A percentile compares a stretch with the other conserved stretches of the same genome.
Conservation (phyloP, 2,329 filamentous ascomycete species). For the Fusarium sambucinum region DNA sequence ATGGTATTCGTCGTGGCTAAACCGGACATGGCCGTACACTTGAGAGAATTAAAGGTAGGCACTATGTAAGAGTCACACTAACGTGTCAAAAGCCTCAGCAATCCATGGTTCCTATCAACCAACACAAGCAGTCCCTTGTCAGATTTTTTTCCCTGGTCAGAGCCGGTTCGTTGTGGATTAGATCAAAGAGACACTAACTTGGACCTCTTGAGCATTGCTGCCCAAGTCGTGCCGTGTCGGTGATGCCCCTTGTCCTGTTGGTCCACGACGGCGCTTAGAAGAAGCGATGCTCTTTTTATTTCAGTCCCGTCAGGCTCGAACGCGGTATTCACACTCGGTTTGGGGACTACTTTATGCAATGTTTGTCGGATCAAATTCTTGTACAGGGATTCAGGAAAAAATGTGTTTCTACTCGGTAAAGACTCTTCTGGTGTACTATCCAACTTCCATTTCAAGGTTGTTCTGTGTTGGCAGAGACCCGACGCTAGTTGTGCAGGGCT, state of each 20-base stretch:
- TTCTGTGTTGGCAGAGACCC: slow-evolving; percentile 36
- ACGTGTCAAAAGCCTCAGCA: slow-evolving; percentile 36
- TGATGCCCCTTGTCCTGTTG: slow-evolving; percentile 37
- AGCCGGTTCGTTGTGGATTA: slow-evolving; percentile 28
- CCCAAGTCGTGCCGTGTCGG: slow-evolving; percentile 34
- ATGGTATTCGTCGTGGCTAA: not conserved
- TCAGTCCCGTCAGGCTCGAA: not conserved
- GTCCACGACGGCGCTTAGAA: slow-evolving; percentile 40
- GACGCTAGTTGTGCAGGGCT: slow-evolving; percentile 23
- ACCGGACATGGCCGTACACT: not conserved
- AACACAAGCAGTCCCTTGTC: slow-evolving; percentile 22
- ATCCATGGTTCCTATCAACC: slow-evolving; percentile 13
- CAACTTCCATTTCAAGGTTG: slow-evolving; percentile 23
- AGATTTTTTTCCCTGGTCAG: slow-evolving; percentile 3
- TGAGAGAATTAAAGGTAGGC: slow-evolving; percentile 6
- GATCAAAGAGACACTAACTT: slow-evolving; percentile 8
- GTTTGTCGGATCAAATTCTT: slow-evolving; percentile 19
- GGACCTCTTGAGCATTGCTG: slow-evolving; percentile 35
- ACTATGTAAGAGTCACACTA: slow-evolving; percentile 34
- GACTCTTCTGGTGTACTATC: slow-evolving; percentile 6
- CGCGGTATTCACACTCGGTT: slow-evolving; percentile 1
- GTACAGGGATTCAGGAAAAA: slow-evolving; percentile 21
- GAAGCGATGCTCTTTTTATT: slow-evolving; percentile 1
- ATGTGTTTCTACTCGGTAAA: slow-evolving; percentile 23
- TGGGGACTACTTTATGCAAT: not conserved